phyloP scores from a whole-genome alignment of 2,329 filamentous ascomycete species.

The Pyricularia sp. region DNA sequence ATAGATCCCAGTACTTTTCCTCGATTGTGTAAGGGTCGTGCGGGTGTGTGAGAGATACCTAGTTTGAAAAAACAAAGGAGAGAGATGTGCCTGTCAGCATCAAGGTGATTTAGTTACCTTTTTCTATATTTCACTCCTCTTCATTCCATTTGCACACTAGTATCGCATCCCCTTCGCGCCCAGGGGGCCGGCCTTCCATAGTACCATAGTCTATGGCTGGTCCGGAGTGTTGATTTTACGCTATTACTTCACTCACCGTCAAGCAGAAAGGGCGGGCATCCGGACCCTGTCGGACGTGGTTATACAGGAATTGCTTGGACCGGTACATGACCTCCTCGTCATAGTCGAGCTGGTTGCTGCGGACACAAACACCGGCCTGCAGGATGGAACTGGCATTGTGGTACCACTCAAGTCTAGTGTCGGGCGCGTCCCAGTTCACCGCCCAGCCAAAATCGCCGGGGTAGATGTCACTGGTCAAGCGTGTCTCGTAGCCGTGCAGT shows the following conservation, averaged over 20 bases:
- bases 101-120: background rate
- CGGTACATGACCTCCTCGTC: constrained; percentile 95
- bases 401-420: constrained; percentile 83
- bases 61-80: background rate
- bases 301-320: constrained; percentile 81
- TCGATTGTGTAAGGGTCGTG: constrained; percentile 95
- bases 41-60: constrained; percentile 83
- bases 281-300: constrained; percentile 74
- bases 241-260: constrained; percentile 42
- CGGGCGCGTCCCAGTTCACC: constrained; percentile 90
- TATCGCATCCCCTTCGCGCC: background rate
- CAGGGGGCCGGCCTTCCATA: background rate
- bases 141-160: background rate
- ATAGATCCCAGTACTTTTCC: constrained; percentile 86
- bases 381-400: constrained; percentile 92
- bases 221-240: background rate
- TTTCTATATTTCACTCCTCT: background rate
- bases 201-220: background rate
- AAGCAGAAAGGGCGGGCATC: constrained; percentile 71
- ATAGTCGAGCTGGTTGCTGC: constrained; percentile 92
- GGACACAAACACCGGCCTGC: constrained; percentile 78
- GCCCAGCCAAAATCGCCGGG: constrained; percentile 91
- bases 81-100: background rate
- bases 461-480: constrained; percentile 92
- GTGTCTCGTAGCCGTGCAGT: constrained; percentile 85